Evolutionary conservation across 2,329 filamentous ascomycete species (phyloP).

Genomic region (Pseudocercospora cruenta): DNA sequence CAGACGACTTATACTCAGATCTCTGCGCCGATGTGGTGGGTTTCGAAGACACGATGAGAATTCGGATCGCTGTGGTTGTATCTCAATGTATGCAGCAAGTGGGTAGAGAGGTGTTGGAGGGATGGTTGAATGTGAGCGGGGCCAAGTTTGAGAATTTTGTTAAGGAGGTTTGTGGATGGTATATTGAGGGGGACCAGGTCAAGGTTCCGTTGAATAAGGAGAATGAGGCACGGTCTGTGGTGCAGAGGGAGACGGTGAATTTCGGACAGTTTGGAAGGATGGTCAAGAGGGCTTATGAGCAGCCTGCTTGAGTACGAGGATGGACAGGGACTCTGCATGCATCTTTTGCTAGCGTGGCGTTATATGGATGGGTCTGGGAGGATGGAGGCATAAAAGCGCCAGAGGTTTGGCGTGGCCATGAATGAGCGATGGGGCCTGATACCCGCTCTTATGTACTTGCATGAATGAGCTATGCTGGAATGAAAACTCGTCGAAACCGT

Average conservation of each 20-base stretch:
- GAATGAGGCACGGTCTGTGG: conserved; percentile 94
- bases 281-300: conserved; percentile 83
- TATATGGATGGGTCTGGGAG: conserved; percentile 8
- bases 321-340: not conserved
- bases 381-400: conserved; percentile 10
- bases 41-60: conserved; percentile 91
- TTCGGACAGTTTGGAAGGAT: conserved; percentile 83
- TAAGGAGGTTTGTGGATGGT: conserved; percentile 72
- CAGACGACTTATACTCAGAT: conserved; percentile 93
- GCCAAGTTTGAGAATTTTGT: conserved; percentile 55
- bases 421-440: conserved; percentile 2
- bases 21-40: conserved; percentile 90
- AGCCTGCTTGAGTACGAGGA: conserved; percentile 56
- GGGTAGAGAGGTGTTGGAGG: conserved; percentile 50
- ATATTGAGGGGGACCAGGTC: conserved; percentile 68
- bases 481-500: not conserved
- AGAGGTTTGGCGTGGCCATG: conserved; percentile 9
- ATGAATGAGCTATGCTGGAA: conserved; percentile 8
- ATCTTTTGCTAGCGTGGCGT: conserved; percentile 23
- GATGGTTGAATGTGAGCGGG: conserved; percentile 53
- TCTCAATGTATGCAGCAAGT: conserved; percentile 84
- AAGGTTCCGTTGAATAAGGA: conserved; percentile 90
- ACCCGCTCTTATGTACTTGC: conserved; percentile 9
- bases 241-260: conserved; percentile 93
- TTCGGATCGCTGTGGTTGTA: conserved; percentile 85